Percentiles rank a stretch among this genome's conserved stretches.
phyloP scores from a whole-genome alignment of 106 monocot genomes.

The Agapanthus africanus region DNA sequence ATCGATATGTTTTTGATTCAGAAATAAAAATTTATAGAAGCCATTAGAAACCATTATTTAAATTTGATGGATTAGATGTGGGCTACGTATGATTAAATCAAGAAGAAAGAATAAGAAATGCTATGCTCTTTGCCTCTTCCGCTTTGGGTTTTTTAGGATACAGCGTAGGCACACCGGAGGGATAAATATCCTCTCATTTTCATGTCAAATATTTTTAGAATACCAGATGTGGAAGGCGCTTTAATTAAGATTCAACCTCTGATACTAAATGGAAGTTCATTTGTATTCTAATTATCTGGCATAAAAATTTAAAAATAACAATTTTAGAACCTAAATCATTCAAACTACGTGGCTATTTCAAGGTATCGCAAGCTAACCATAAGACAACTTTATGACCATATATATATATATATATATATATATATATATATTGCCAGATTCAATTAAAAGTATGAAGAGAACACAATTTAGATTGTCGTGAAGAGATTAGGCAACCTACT shows the following conservation, averaged over 20 bases:
- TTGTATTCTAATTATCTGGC: no score
- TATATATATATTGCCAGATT: not conserved
- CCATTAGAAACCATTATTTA: no score
- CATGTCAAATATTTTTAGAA: not conserved
- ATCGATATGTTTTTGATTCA: no score
- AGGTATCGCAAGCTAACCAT: not conserved
- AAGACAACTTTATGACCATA: no score
- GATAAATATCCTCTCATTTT: not conserved
- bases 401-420: no score
- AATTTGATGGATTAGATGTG: no score
- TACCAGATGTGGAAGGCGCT: not conserved
- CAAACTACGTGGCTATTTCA: no score
- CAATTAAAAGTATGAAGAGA: not conserved
- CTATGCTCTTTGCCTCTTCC: not conserved
- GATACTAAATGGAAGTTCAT: not conserved
- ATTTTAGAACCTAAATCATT: no score
- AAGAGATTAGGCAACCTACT: constrained; percentile 39
- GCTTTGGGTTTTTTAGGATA: not conserved
- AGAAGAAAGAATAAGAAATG: no score
- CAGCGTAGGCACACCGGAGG: not conserved
- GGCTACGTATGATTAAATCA: no score
- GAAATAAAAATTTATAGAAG: no score
- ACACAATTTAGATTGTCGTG: not conserved
- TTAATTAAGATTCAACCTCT: not conserved
- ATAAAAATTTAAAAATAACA: no score